Base-by-base conservation (phyloP, 164 flowering plant species). In the Annona squamosa region DNA sequence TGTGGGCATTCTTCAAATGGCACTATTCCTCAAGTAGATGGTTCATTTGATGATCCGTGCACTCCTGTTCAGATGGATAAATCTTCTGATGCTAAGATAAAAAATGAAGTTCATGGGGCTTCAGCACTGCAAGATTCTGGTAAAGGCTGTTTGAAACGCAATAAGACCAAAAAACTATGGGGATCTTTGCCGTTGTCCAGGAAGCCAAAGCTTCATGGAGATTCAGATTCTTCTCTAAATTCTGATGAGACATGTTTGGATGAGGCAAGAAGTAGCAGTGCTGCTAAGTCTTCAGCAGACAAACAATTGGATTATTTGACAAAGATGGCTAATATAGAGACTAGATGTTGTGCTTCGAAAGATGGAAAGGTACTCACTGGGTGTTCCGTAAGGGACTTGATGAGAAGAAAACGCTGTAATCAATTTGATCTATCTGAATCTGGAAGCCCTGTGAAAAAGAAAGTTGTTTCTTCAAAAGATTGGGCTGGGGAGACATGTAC, bases 321-420 rank as follows among this genome's bases (percentile, higher is more conserved):
- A 67, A 66, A 56, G 71, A 12, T 52, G 68, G 69, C 64, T 17
- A 72, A 44, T 71, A 12, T 65, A 62, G 73, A 72, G 44, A 43
- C 43, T 46, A 72, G 74, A 76, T 70, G 41, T 45, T 46, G 48
- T 70, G 71, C 67, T 78, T 69, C 67, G 2, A 77, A 69, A 9
- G 85, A 84, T 69, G 75, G 72, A 66, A 82, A 73, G 19, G 42
- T 68, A 37, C 65, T 79, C 44, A 73, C 57, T 81, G 81, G 73
- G 67, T 81, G 85, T 81, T 93, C 99, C 48, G 65, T 88, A 67
- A 84, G 99, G 68, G 99, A 96, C 74, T 79, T 93, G 75, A 96
- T 96, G 98, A 90, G 99, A 77, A 88, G 82, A 82, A 95, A 90
- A 79, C 84, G 98, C 42, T 71, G 71, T 75, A 57, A 72, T 67